A percentile compares a stretch with the other conserved stretches of the same genome.
Conservation (phyloP, 176 grass and related monocot genomes). For the Microstegium vimineum region DNA sequence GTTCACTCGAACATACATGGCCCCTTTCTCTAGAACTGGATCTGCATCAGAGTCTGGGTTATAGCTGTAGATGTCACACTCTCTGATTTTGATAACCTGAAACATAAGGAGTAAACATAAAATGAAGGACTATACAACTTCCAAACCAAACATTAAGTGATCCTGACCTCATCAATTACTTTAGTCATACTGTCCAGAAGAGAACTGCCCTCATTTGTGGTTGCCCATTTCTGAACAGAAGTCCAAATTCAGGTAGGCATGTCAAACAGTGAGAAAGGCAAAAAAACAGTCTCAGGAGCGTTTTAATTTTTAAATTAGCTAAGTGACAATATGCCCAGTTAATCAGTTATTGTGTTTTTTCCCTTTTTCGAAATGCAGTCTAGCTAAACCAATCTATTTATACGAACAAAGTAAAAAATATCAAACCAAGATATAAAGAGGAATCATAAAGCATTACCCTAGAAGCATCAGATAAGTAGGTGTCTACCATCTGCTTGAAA, state of each 20-base stretch:
- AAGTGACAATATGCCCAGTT: not conserved
- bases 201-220: slow-evolving; percentile 51
- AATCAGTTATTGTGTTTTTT: too few relatives aligned
- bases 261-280: not conserved
- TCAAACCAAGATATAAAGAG: not conserved
- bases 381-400: not conserved
- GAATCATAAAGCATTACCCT: slow-evolving; percentile 49
- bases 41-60: slow-evolving; percentile 86
- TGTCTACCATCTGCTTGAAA: slow-evolving; percentile 79
- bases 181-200: slow-evolving; percentile 85
- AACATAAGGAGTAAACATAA: slow-evolving; percentile 3
- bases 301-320: not conserved
- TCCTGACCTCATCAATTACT: slow-evolving; percentile 75
- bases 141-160: not conserved
- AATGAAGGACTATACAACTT: not conserved
- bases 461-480: slow-evolving; percentile 69
- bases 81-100: slow-evolving; percentile 83
- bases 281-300: not conserved
- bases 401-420: not conserved
- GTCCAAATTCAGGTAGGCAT: not conserved
- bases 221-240: slow-evolving; percentile 62
- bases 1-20: slow-evolving; percentile 53
- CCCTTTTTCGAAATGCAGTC: not conserved
- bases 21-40: slow-evolving; percentile 74
- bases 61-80: slow-evolving; percentile 91